These are phyloP conservation scores for Aeminium ludgeri DNA, from an alignment of 495 filamentous ascomycete species.

Conservation along the genomic window DNA sequence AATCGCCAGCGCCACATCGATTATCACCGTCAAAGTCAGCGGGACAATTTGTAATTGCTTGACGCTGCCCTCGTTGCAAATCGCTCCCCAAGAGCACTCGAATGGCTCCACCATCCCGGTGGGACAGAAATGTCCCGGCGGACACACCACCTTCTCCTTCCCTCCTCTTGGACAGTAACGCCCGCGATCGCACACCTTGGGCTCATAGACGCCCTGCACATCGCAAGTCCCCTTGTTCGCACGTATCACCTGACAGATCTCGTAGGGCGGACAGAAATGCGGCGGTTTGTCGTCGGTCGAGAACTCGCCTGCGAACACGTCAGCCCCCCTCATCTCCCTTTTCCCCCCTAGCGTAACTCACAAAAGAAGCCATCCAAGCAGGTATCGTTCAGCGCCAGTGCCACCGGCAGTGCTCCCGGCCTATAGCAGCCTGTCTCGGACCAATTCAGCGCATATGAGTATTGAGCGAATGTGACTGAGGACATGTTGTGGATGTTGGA, in stretches of 20 bases:
- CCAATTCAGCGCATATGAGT: not conserved
- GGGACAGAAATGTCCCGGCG: conserved; percentile 15
- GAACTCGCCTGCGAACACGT: conserved; percentile 2
- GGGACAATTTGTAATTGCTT: conserved; percentile 22
- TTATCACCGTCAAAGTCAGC: conserved; percentile 24
- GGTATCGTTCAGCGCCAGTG: conserved; percentile 14
- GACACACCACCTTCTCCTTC: conserved; percentile 6
- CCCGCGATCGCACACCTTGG: conserved; percentile 11
- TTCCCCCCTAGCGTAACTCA: not conserved
- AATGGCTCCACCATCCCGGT: conserved; percentile 7
- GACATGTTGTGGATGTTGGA: not conserved
- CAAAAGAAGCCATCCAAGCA: conserved; percentile 11
- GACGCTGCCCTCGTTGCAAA: conserved; percentile 6
- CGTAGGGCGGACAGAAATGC: conserved; percentile 11
- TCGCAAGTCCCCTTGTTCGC: conserved; percentile 6
- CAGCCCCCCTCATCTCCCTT: not conserved
- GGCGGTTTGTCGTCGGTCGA: conserved; percentile 7
- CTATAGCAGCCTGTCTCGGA: conserved; percentile 10
- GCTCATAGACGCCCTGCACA: conserved; percentile 9
- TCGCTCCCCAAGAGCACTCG: conserved; percentile 9
- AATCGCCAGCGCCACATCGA: conserved; percentile 27
- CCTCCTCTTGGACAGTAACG: conserved; percentile 12
- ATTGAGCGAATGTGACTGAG: not conserved
- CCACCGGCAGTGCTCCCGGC: conserved; percentile 9
- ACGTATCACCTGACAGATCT: conserved; percentile 5